A percentile compares a stretch with the other conserved stretches of the same genome.
These are phyloP conservation scores for Russula dissimulans DNA, from an alignment of 768 basidiomycete genomes.

Conservation along the genomic window DNA sequence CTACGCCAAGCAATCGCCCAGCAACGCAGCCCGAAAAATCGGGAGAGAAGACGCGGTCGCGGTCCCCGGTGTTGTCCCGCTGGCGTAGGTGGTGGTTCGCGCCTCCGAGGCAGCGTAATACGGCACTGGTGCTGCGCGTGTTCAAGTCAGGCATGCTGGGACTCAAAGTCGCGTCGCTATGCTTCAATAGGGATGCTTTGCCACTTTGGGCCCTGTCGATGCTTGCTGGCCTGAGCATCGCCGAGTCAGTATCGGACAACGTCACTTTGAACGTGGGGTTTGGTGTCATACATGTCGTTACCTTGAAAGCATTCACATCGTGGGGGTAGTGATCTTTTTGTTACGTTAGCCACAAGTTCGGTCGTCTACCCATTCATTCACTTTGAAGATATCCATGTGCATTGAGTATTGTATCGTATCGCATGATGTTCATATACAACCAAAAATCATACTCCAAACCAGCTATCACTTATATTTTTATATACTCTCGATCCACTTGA, in stretches of 20 bases:
- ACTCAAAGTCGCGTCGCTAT: conserved; percentile 24
- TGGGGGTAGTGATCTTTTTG: not conserved
- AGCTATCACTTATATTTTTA: not conserved
- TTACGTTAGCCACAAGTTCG: no score
- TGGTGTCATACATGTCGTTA: conserved; percentile 32
- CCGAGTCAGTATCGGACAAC: conserved; percentile 39
- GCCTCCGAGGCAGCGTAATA: not conserved
- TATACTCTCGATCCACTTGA: conserved; percentile 21
- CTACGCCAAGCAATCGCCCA: not conserved
- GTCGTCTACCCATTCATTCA: not conserved
- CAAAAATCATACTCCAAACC: not conserved
- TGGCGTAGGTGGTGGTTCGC: not conserved
- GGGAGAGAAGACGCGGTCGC: not conserved
- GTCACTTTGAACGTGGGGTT: conserved; percentile 32
- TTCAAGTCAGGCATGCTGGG: conserved; percentile 21
- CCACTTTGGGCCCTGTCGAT: conserved; percentile 23
- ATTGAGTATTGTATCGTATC: conserved; percentile 2
- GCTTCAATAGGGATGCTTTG: conserved; percentile 18
- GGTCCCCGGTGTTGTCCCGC: not conserved
- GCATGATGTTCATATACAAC: not conserved
- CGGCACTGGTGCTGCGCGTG: not conserved
- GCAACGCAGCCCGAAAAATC: not conserved
- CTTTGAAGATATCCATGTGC: not conserved
- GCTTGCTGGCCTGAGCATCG: conserved; percentile 31
- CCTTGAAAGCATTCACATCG: not conserved